These are phyloP conservation scores for Paramecium sexaurelia DNA, from an alignment of 73 alveolate genomes.

Conservation along the genomic window DNA sequence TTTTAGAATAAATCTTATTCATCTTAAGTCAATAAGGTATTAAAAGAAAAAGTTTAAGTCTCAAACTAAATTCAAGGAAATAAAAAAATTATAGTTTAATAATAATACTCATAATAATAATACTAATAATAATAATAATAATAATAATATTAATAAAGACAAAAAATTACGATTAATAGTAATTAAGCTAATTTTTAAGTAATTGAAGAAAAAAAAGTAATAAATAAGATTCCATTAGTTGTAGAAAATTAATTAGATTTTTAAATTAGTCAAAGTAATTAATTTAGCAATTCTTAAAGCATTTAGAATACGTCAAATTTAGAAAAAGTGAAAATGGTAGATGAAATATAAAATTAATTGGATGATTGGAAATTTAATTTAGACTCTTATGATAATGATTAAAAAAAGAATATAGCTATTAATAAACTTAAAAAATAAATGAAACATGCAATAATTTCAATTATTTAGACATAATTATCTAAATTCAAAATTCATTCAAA, in stretches of 20 bases:
- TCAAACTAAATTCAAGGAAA: background rate
- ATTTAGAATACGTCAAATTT: background rate
- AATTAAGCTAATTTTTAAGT: background rate
- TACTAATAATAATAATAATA: background rate
- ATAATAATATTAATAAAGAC: background rate
- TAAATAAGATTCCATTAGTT: background rate
- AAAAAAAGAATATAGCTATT: background rate
- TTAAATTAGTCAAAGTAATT: background rate
- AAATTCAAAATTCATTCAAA: background rate
- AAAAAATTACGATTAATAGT: background rate
- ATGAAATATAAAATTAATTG: background rate
- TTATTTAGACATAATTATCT: background rate
- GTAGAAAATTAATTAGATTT: background rate
- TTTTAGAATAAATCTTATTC: background rate
- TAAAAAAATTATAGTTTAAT: background rate
- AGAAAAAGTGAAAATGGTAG: background rate
- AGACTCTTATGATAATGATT: background rate
- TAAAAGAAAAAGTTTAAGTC: background rate
- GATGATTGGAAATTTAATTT: background rate
- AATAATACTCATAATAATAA: background rate
- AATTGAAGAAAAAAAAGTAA: background rate
- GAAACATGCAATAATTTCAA: slow-evolving; percentile 5
- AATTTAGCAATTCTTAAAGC: background rate
- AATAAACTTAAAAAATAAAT: background rate
- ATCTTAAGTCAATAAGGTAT: background rate